Base-by-base conservation (phyloP, 2,329 filamentous ascomycete species). In the Cercospora citrullina region DNA sequence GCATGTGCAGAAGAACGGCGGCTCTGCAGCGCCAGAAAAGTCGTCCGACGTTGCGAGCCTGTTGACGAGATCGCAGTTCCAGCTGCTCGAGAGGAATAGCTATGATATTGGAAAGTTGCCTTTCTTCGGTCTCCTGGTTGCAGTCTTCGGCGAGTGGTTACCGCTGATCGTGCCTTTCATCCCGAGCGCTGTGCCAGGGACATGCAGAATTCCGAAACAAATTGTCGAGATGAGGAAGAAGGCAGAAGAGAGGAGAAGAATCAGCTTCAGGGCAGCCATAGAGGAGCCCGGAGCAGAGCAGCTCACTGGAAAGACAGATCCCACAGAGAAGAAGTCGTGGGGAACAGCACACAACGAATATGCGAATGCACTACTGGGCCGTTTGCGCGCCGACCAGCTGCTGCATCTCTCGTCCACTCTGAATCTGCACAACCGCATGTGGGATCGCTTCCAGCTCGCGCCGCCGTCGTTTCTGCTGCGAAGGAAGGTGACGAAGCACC, bases 111-210 rank as follows among this genome's bases (percentile, higher is more conserved):
- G 87, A n/a, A 89, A 93, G 26, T 83, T 97, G 63, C 92, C 94
- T 0, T 79, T 91, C 1, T 97, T 99, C 77, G 89, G 83, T 0
- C 69, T 96, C 3, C 81, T 97, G 60, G 84, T 97, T 6, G 75
- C 94, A 0, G 70, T 96, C 16, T 92, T 91, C 77, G 94, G 93
- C 28, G 94, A 98, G 80, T 90, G 96, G 80, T 92, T 94, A 1
- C 93, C 94, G 0, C 76, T 98, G 5, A 80, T 96, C 5, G 90
- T 96, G 1, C 82, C 93, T 6, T 86, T 88, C 33, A 81, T 96
- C 28, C 86, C 86, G 0, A 88, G 89, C 21, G 82, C 93, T 23
- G 91, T 96, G 28, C 94, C 94, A 0, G 87, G 88, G 73, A 90
- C 92, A 0, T 97, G 94, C 79, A 87, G 93, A 10, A 91, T 97